Conservation (phyloP, 305 asterid genomes). For the Ajuga reptans region DNA sequence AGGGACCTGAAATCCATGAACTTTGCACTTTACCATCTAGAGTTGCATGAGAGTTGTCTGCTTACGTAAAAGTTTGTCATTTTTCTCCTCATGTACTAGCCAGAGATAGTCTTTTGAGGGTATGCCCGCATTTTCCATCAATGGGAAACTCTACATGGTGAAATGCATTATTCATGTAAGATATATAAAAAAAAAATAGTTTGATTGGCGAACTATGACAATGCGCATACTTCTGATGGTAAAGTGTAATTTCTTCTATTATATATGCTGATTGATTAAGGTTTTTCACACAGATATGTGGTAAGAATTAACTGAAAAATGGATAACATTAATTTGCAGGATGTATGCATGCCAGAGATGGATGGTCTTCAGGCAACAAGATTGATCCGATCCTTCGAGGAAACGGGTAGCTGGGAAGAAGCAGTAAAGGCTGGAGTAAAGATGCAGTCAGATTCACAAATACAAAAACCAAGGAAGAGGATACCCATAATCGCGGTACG, state of each 20-base stretch:
- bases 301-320: neutral
- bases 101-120: no score
- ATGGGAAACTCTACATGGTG: no score
- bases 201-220: no score
- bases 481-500: conserved; percentile 71
- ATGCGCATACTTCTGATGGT: no score
- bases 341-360: conserved; percentile 93
- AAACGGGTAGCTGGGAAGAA: conserved; percentile 81
- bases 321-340: conserved; percentile 33
- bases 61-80: no score
- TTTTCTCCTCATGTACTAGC: no score
- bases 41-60: neutral
- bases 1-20: neutral
- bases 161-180: no score
- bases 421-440: conserved; percentile 71
- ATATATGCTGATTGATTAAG: no score
- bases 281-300: neutral
- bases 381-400: conserved; percentile 75
- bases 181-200: no score
- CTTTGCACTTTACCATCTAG: neutral
- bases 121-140: no score
- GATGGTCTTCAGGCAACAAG: conserved; percentile 85
- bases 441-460: conserved; percentile 24
- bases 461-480: conserved; percentile 32
- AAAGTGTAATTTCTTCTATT: no score